Base-by-base conservation (phyloP, 1,284 basidiomycete species). In the Apiotrichum siamense region DNA sequence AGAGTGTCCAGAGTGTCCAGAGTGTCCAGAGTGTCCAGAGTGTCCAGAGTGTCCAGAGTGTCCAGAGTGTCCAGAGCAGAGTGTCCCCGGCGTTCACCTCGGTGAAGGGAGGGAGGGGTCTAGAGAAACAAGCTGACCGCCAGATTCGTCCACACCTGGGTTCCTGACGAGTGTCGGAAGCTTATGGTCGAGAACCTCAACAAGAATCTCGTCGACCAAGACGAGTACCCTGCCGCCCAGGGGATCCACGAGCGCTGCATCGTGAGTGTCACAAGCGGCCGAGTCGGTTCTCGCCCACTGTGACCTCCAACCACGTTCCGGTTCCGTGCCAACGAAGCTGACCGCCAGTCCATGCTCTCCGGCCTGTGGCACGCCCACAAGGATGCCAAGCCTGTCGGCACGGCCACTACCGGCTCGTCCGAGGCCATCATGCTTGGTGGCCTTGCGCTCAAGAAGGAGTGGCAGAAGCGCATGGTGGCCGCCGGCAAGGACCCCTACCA, bases 371-470 rank as follows among this genome's bases (percentile, higher is more conserved):
- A 97, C 66, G 90, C 88, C 0, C 87, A 87, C 11, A 80, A 82
- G 31, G 73, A 79, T 7, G 79, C 82, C 52, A 76, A 84, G 49
- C 87, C 88, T 0, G 82, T 92, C 49, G 90, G 90, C 7, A 94
- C 92, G 0, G 91, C 93, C 0, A 96, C 92, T 3, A 94, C 92
- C 1, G 93, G 93, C 7, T 91, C 88, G 0, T 92, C 75, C 20
- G 91, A 96, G 73, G 92, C 89, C 3, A 89, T 93, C 63, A 88
- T 92, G 74, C 85, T 96, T 7, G 92, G 89, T 17, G 92, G 91
- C 39, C 81, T 97, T 20, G 89, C 93, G 17, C 87, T 97, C 83
- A 97, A 97, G 77, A 87, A 86, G 65, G 80, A 84, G 43, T 97
- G 93, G 93, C 92, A 97, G 72, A 83, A 83, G 58, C 84, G 82